Percentiles rank a stretch among this genome's conserved stretches.
Conservation (phyloP, 768 basidiomycete species). For the Xerocomellus chrysenteron region DNA sequence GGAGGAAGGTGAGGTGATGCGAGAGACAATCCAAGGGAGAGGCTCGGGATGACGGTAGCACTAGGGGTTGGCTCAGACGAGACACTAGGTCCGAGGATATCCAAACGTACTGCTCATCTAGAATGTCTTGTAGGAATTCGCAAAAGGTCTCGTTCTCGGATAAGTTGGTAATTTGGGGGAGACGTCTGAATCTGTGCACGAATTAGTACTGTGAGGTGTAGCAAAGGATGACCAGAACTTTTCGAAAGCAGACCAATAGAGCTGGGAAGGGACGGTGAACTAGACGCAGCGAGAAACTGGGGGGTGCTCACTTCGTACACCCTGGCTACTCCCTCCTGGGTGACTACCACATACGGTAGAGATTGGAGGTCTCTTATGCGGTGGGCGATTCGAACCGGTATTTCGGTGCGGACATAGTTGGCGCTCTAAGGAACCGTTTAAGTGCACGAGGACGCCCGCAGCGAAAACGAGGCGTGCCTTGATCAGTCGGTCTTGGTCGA, state of each 20-base stretch:
- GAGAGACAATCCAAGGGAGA: conserved; percentile 81
- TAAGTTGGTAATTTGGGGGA: conserved; percentile 68
- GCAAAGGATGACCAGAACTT: conserved; percentile 45
- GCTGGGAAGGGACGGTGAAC: conserved; percentile 38
- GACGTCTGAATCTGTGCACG: conserved; percentile 60
- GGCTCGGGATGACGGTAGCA: conserved; percentile 74
- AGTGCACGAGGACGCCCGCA: not conserved
- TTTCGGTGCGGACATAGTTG: conserved; percentile 86
- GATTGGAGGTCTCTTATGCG: conserved; percentile 83
- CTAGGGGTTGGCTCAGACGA: conserved; percentile 38
- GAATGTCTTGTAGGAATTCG: conserved; percentile 56
- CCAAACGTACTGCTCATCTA: conserved; percentile 71
- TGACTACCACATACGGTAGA: conserved; percentile 84
- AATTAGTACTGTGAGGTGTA: conserved; percentile 6
- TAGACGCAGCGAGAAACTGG: not conserved
- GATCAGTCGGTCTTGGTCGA: conserved; percentile 75
- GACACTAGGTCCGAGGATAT: not conserved
- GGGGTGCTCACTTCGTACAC: conserved; percentile 74
- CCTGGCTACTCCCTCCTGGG: conserved; percentile 76
- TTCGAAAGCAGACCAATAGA: conserved; percentile 87
- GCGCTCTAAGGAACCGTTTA: conserved; percentile 56
- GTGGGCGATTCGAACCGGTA: conserved; percentile 87
- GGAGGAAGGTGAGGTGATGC: conserved; percentile 77
- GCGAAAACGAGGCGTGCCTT: conserved; percentile 45
- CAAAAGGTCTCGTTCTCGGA: conserved; percentile 82